phyloP scores from a whole-genome alignment of 768 basidiomycete genomes.

The Pulveroboletus sp. region DNA sequence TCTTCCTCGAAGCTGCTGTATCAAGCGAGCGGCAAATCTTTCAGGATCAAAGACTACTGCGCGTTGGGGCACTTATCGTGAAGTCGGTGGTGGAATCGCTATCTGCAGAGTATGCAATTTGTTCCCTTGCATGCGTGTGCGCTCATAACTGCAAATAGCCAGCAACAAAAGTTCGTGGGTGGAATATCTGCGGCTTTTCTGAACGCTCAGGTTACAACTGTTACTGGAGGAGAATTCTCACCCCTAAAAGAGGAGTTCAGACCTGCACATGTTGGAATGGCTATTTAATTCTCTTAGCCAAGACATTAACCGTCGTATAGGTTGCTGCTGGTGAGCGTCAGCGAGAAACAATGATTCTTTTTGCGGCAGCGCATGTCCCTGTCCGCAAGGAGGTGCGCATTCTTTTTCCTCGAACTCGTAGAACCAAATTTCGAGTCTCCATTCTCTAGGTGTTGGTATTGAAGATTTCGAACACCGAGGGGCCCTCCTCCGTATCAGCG shows the following conservation, averaged over 20 bases:
- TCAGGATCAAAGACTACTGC: conserved; percentile 35
- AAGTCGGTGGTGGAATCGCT: conserved; percentile 63
- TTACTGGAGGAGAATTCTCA: conserved; percentile 55
- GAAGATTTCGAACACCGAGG: conserved; percentile 29
- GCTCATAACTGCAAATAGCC: conserved; percentile 31
- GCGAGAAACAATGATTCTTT: conserved; percentile 62
- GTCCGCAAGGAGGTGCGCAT: conserved; percentile 59
- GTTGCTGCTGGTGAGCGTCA: conserved; percentile 33
- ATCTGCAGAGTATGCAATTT: conserved; percentile 54
- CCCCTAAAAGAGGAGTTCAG: conserved; percentile 33
- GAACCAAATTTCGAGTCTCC: not conserved
- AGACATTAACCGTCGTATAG: conserved; percentile 11
- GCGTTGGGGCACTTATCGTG: conserved; percentile 59
- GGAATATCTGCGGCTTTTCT: conserved; percentile 40
- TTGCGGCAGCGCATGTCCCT: conserved; percentile 62
- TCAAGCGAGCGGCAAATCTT: conserved; percentile 23
- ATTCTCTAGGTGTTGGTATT: conserved; percentile 39
- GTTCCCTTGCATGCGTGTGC: not conserved
- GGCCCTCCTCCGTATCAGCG: conserved; percentile 42
- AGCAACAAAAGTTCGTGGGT: conserved; percentile 56
- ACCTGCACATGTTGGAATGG: conserved; percentile 48
- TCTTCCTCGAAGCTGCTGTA: conserved; percentile 48
- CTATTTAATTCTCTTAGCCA: not conserved
- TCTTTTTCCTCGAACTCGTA: not conserved
- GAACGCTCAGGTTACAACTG: conserved; percentile 40